A percentile compares a stretch with the other conserved stretches of the same genome.
These are phyloP conservation scores for Acrocalymma vagum DNA, from an alignment of 2,329 filamentous ascomycete species.

Conservation along the genomic window DNA sequence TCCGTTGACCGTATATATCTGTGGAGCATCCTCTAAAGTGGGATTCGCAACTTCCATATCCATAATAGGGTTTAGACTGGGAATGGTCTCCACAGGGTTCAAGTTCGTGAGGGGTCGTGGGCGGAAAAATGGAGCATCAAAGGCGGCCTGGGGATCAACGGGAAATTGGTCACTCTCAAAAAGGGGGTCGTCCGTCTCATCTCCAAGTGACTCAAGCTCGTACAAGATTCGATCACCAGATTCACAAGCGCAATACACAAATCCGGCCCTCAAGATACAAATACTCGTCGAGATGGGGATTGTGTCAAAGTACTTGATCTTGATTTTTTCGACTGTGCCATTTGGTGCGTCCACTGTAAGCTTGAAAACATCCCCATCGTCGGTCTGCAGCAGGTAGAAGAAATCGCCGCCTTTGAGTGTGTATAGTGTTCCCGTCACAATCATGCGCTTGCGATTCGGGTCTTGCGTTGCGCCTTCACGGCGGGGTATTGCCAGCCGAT, in stretches of 20 bases:
- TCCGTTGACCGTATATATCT: conserved; percentile 93
- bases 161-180: conserved; percentile 86
- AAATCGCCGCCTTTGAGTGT: conserved; percentile 90
- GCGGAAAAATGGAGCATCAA: conserved; percentile 84
- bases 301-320: conserved; percentile 98
- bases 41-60: conserved; percentile 93
- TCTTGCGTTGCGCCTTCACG: conserved; percentile 90
- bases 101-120: conserved; percentile 83
- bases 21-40: conserved; percentile 90
- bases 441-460: conserved; percentile 85
- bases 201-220: conserved; percentile 95
- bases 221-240: conserved; percentile 95
- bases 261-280: conserved; percentile 94
- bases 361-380: conserved; percentile 99
- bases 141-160: conserved; percentile 74
- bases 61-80: conserved; percentile 89
- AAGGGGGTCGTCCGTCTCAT: conserved; percentile 90
- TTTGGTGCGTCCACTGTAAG: conserved; percentile 88
- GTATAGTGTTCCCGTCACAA: conserved; percentile 95
- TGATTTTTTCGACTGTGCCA: conserved; percentile 72
- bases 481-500: conserved; percentile 88
- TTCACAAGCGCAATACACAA: conserved; percentile 91
- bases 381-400: conserved; percentile 95
- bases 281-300: conserved; percentile 87
- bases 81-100: conserved; percentile 82